Percentiles rank a stretch among this genome's conserved stretches.
Conservation (phyloP, 371 early-diverging fungal species). For the Apophysomyces elegans region DNA sequence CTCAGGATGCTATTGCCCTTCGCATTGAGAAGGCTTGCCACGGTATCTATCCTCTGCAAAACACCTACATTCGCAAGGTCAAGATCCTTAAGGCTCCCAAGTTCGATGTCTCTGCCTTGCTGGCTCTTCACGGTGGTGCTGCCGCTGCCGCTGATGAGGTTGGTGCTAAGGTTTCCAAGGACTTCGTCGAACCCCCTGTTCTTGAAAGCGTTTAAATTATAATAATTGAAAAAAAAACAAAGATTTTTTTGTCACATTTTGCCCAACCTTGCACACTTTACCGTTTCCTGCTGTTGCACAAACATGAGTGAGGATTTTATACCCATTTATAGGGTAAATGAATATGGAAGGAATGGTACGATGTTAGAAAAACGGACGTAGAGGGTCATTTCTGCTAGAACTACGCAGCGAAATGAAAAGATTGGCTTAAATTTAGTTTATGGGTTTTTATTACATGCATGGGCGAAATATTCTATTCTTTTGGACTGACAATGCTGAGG, state of each 20-base stretch:
- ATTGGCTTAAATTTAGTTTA: too few species aligned
- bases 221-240: neutral
- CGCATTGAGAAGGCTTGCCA: slow-evolving; percentile 98
- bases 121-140: slow-evolving; percentile 94
- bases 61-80: slow-evolving; percentile 98
- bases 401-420: too few species aligned
- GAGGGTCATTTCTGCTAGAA: too few species aligned
- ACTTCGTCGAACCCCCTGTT: slow-evolving; percentile 85
- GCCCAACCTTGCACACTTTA: too few species aligned
- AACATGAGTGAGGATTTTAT: slow-evolving; percentile 20
- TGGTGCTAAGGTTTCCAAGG: slow-evolving; percentile 73
- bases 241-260: neutral
- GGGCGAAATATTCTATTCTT: slow-evolving; percentile 8
- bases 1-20: slow-evolving; percentile 87
- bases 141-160: slow-evolving; percentile 80
- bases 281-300: too few species aligned
- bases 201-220: slow-evolving; percentile 73
- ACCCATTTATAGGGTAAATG: slow-evolving; percentile 29
- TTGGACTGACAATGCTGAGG: slow-evolving; percentile 58
- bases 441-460: slow-evolving; percentile 2
- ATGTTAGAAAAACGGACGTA: too few species aligned
- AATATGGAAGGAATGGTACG: too few species aligned
- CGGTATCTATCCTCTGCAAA: slow-evolving; percentile 99
- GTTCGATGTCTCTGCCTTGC: slow-evolving; percentile 93
- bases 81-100: slow-evolving; percentile 99